A percentile compares a stretch with the other conserved stretches of the same genome.
phyloP scores from a whole-genome alignment of 768 basidiomycete genomes.

The Phaeotremella fagi region DNA sequence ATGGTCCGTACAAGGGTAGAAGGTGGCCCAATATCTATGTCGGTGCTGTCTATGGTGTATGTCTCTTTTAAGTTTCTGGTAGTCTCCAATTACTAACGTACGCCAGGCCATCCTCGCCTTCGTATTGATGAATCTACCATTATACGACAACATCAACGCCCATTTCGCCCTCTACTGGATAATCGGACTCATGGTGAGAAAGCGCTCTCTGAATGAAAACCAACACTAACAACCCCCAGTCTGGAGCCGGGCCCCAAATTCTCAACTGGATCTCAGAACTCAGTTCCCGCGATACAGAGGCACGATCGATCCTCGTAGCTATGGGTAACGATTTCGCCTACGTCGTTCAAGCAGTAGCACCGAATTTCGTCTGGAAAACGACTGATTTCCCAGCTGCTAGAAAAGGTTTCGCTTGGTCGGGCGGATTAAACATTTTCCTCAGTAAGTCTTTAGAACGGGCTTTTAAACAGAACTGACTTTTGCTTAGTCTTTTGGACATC shows the following conservation, averaged over 20 bases:
- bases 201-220: no score
- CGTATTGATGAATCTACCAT: neutral
- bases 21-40: slow-evolving; percentile 25
- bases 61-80: neutral
- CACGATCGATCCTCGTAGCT: slow-evolving; percentile 30
- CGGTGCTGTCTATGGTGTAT: slow-evolving; percentile 18
- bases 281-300: slow-evolving; percentile 25
- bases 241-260: slow-evolving; percentile 28
- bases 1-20: slow-evolving; percentile 26
- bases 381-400: slow-evolving; percentile 29
- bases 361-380: slow-evolving; percentile 43
- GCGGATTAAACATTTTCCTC: slow-evolving; percentile 23
- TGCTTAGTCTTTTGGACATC: slow-evolving; percentile 19
- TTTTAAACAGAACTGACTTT: neutral
- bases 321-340: slow-evolving; percentile 38
- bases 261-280: slow-evolving; percentile 38
- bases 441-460: slow-evolving; percentile 16
- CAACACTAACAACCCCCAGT: neutral
- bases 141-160: slow-evolving; percentile 1
- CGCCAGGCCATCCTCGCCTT: neutral
- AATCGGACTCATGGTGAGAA: no score
- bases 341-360: slow-evolving; percentile 34
- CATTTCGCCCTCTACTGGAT: neutral
- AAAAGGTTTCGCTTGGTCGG: slow-evolving; percentile 31
- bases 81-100: neutral